Base-by-base conservation (phyloP, 306 rosid genomes). In the Glycine tomentella region DNA sequence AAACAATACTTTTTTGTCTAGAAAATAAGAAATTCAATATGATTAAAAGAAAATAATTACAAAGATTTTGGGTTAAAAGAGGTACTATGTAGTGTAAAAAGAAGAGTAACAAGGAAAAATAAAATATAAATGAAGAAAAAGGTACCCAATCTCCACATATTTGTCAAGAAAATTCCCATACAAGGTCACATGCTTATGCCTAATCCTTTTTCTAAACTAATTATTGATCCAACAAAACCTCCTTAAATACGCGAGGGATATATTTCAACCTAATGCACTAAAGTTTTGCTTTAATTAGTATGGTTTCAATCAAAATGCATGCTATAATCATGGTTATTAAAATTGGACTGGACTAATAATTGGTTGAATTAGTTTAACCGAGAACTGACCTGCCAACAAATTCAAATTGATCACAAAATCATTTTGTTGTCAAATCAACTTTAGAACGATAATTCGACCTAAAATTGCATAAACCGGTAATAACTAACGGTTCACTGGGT, bases 71-170 rank as follows among this genome's bases (percentile, higher is more conserved):
- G 36, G 45, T 20, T 9, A 16, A 16, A 68, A 68, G 38, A 4
- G 73, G 44, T 44, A 36, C 51, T 68, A 3, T 68, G 7, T n/a
- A 68, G 13, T 16, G 38, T 68, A 68, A 15, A 9, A 45, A 44
- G 36, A 15, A 68, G 46, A n/a, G 8, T 46, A 46, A 69, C 40
- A 45, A 17, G 36, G 72, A 44, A 10, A 15, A 40, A 66, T 16
- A 68, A 3, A 44, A 42, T 4, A 42, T 44, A 3, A 42, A 66
- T 66, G 34, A 66, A 66, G 71, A 44, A 65, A 65, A 68, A 68
- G 9, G 4, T 68, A 68, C 36, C 33, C 55, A 15, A 16, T 68
- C 15, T 15, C 73, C 4, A 44, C 51, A 17, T 68, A 4, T 44
- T 42, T 68, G 8, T 45, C 53, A 68, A 0, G 73, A 68, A 44